Evolutionary conservation across 495 filamentous ascomycete species (phyloP).

Genomic region (Amphirosellinia nigrospora): DNA sequence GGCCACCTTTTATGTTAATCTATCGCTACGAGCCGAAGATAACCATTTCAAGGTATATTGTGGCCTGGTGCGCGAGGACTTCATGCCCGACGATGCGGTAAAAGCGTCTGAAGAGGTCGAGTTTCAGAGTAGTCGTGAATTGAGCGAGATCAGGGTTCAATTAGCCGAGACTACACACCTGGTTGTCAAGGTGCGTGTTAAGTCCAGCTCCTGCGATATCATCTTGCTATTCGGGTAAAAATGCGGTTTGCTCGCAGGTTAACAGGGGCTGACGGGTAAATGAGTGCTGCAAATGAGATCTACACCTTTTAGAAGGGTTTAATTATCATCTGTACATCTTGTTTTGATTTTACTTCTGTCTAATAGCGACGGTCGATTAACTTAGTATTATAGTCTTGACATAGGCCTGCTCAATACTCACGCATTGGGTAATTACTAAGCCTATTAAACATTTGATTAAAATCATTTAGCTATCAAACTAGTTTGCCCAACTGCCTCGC

Average conservation of each 20-base stretch:
- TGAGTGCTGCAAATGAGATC: no score
- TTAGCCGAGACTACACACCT: neutral
- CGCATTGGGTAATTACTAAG: neutral
- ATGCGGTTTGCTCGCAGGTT: no score
- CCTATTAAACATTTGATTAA: neutral
- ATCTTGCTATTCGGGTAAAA: neutral
- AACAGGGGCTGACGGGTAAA: no score
- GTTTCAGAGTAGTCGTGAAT: neutral
- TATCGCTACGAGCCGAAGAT: neutral
- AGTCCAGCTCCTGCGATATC: neutral
- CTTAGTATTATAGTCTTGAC: neutral
- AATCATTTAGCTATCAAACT: neutral
- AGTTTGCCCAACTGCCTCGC: neutral
- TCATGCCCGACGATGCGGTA: neutral
- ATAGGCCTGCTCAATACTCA: neutral
- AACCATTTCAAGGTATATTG: neutral
- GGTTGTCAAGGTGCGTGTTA: neutral
- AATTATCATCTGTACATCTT: no score
- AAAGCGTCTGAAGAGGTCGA: neutral
- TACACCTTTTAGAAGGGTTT: no score
- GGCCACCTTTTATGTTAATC: neutral
- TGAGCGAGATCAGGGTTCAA: neutral
- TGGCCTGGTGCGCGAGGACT: neutral
- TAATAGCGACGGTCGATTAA: neutral
- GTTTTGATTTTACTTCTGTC: no score